phyloP scores from a whole-genome alignment of 1,284 basidiomycete genomes.

The Somion occarium region DNA sequence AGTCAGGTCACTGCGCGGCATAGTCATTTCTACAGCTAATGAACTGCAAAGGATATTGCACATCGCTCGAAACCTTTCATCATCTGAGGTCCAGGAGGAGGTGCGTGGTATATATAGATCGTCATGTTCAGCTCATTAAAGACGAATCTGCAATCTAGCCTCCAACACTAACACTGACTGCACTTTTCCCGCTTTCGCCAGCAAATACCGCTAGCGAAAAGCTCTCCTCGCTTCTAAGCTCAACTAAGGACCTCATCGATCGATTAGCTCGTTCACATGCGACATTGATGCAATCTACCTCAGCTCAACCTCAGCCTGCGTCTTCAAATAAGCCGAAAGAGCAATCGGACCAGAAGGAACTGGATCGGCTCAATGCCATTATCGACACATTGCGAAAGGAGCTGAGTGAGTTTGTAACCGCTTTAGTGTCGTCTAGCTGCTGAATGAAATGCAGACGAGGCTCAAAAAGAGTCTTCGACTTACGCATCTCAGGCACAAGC shows the following conservation, averaged over 20 bases:
- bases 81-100: conserved; percentile 38
- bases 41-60: conserved; percentile 57
- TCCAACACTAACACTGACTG: conserved; percentile 37
- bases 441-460: background rate
- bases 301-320: conserved; percentile 11
- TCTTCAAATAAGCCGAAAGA: conserved; percentile 13
- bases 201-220: conserved; percentile 48
- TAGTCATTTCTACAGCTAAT: conserved; percentile 69
- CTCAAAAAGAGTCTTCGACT: conserved; percentile 27
- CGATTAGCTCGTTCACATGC: conserved; percentile 8
- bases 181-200: conserved; percentile 59
- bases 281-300: conserved; percentile 2
- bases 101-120: too few relatives aligned
- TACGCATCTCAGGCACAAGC: conserved; percentile 37
- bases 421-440: background rate
- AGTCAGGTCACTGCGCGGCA: conserved; percentile 61
- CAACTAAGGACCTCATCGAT: conserved; percentile 33
- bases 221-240: conserved; percentile 41
- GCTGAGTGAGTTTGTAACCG: conserved; percentile 40
- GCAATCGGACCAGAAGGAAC: conserved; percentile 12
- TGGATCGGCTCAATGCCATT: conserved; percentile 20
- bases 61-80: conserved; percentile 30
- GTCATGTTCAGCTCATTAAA: too few relatives aligned
- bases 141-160: conserved; percentile 39
- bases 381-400: conserved; percentile 44